phyloP scores from a whole-genome alignment of 306 rosid genomes.

The Pterocarpus santalinus region DNA sequence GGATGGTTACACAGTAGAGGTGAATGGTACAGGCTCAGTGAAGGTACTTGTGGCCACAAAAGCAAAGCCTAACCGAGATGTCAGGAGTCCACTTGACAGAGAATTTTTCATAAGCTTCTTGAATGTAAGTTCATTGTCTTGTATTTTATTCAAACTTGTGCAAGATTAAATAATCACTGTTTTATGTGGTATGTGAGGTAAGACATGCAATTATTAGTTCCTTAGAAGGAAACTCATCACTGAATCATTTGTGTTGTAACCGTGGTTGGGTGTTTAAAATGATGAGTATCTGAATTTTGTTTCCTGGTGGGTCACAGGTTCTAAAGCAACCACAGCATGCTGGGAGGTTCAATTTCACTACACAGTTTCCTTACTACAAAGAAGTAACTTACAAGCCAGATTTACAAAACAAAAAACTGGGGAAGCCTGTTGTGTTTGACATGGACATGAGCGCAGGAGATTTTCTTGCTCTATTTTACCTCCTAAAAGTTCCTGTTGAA shows the following conservation, averaged over 20 bases:
- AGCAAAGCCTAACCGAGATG: constrained; percentile 74
- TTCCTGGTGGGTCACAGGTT: constrained; percentile 39
- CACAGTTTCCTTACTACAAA: constrained; percentile 76
- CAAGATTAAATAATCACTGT: neutral
- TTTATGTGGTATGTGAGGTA: neutral
- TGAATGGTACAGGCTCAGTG: constrained; percentile 70
- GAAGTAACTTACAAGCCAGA: constrained; percentile 68
- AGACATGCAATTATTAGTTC: neutral
- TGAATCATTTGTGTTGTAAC: neutral
- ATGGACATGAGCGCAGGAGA: constrained; percentile 99
- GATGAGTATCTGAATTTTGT: constrained; percentile 4
- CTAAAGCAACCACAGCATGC: constrained; percentile 49
- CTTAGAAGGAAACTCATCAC: neutral
- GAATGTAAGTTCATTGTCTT: constrained; percentile 58
- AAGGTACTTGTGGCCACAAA: constrained; percentile 84
- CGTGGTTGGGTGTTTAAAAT: neutral
- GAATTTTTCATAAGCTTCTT: constrained; percentile 77
- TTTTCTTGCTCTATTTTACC: constrained; percentile 83
- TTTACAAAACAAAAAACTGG: constrained; percentile 58
- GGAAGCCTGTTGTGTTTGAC: constrained; percentile 86
- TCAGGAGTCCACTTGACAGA: constrained; percentile 65
- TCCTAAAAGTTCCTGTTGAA: constrained; percentile 86
- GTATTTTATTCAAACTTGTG: neutral
- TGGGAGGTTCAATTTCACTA: constrained; percentile 83
- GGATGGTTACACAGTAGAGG: constrained; percentile 90